These are phyloP conservation scores for Scleroderma bovista DNA, from an alignment of 768 basidiomycete genomes.

Conservation along the genomic window DNA sequence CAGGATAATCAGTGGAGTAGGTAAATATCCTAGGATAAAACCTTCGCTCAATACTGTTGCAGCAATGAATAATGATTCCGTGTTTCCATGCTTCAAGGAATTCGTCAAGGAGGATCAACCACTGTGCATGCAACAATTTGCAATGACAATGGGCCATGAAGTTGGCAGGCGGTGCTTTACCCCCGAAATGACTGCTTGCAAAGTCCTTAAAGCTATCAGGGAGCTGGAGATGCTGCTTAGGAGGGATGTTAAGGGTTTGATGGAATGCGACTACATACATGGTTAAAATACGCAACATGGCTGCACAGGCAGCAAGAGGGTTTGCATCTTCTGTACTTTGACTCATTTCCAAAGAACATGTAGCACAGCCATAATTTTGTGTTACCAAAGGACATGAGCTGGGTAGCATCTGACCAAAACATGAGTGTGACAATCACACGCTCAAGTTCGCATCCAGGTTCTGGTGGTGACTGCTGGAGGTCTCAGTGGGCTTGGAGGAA, in stretches of 20 bases:
- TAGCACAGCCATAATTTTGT: conserved; percentile 23
- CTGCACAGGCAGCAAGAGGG: neutral
- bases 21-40: conserved; percentile 18
- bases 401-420: conserved; percentile 30
- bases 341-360: conserved; percentile 18
- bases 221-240: neutral
- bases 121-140: conserved; percentile 17
- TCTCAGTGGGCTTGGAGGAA: conserved; percentile 14
- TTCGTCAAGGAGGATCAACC: conserved; percentile 12
- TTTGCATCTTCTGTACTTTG: conserved; percentile 13
- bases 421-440: conserved; percentile 17
- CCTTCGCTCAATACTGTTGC: conserved; percentile 9
- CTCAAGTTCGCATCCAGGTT: conserved; percentile 11
- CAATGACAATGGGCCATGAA: conserved; percentile 9
- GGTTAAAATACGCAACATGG: neutral
- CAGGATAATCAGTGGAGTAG: conserved; percentile 22
- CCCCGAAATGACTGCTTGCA: conserved; percentile 1
- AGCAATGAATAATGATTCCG: conserved; percentile 12
- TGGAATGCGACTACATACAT: neutral
- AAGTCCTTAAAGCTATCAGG: conserved; percentile 9
- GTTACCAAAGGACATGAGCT: conserved; percentile 26
- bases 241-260: neutral
- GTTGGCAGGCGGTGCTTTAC: neutral
- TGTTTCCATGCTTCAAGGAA: conserved; percentile 15
- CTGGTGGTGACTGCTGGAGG: conserved; percentile 10